Conservation (phyloP, 768 basidiomycete species). For the Lentinula raphanica region DNA sequence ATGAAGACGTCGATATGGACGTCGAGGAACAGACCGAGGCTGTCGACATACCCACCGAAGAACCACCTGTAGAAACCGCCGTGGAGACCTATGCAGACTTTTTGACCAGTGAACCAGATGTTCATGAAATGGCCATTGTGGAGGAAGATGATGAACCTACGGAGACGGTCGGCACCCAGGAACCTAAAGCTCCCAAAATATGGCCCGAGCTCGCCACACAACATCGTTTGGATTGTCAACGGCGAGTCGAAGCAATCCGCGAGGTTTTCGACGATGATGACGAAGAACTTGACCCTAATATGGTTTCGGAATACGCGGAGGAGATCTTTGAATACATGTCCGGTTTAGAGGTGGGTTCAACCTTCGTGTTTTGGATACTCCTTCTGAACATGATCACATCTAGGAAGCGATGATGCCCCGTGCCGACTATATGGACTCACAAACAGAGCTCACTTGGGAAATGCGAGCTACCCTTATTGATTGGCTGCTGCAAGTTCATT, state of each 20-base stretch:
- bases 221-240: conserved; percentile 50
- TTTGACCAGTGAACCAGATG: conserved; percentile 47
- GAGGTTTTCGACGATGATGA: conserved; percentile 68
- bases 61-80: conserved; percentile 24
- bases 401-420: conserved; percentile 87
- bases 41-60: neutral
- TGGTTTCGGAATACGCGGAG: conserved; percentile 99
- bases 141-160: conserved; percentile 31
- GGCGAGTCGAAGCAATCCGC: conserved; percentile 63
- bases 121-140: conserved; percentile 58
- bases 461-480: conserved; percentile 98
- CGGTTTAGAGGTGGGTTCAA: conserved; percentile 72
- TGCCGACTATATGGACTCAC: conserved; percentile 89
- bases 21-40: conserved; percentile 40
- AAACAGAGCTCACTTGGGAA: conserved; percentile 86
- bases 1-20: conserved; percentile 54
- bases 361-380: neutral
- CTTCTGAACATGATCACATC: conserved; percentile 14
- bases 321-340: conserved; percentile 98
- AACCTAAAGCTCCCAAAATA: conserved; percentile 41
- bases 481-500: conserved; percentile 96
- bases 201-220: conserved; percentile 77
- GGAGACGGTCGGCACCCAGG: conserved; percentile 20
- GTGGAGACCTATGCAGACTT: conserved; percentile 38
- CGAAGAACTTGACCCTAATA: conserved; percentile 76